Evolutionary conservation across 345 rosid species (phyloP).

Genomic region (Orychophragmus violaceus): DNA sequence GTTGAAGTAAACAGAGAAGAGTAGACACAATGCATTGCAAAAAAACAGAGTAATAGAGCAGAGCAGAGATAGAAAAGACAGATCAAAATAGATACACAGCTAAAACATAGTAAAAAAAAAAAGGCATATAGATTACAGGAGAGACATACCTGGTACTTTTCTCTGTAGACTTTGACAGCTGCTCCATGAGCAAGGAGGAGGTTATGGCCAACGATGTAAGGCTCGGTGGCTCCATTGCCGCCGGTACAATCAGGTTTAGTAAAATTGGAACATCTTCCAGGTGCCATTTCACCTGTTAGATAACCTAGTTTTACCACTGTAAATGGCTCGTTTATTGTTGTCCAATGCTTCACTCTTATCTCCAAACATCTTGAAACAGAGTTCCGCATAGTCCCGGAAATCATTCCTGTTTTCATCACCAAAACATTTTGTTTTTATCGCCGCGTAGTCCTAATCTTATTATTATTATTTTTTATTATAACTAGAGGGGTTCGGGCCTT

Average conservation of each 20-base stretch:
- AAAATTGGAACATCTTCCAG: constrained; percentile 32
- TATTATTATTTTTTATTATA: no score
- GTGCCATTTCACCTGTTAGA: constrained; percentile 23
- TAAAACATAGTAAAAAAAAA: not conserved
- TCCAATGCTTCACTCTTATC: constrained; percentile 47
- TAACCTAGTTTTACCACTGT: constrained; percentile 24
- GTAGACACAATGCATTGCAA: not conserved
- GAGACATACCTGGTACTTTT: constrained; percentile 30
- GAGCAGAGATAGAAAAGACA: not conserved
- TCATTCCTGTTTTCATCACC: constrained; percentile 28
- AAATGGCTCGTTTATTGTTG: constrained; percentile 36
- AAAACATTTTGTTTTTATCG: no score
- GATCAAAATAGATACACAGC: not conserved
- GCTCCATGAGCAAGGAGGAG: constrained; percentile 41
- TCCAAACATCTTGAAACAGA: constrained; percentile 40
- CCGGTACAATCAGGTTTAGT: constrained; percentile 24
- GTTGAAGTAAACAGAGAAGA: not conserved
- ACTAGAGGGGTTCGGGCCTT: no score
- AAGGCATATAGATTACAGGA: no score
- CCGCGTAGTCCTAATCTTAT: no score
- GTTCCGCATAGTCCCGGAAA: constrained; percentile 36
- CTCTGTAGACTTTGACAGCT: constrained; percentile 33
- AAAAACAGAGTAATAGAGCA: no score
- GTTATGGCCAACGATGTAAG: constrained; percentile 34
- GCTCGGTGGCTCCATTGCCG: constrained; percentile 32